Evolutionary conservation across 2,329 filamentous ascomycete genomes (phyloP), one percentile per base, ranked within the genome.

Genomic region (Paracamarosporium sp.): DNA sequence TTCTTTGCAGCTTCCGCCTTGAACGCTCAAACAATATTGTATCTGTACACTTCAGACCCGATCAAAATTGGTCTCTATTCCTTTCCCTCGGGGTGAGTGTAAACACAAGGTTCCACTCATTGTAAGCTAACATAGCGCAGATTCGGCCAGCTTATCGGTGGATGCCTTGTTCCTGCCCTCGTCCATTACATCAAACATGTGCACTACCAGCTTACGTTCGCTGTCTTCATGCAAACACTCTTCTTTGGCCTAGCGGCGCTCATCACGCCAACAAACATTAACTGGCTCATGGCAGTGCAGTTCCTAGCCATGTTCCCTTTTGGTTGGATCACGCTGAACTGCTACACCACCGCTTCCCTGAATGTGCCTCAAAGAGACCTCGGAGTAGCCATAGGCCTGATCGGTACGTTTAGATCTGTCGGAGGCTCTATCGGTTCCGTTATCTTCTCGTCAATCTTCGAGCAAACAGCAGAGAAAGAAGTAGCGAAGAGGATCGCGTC

Each of bases 251-350:
- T 65, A 44, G 65, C 70, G 12, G 68, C 68, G 13, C 61, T 64
- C 47, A 59, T 68, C 31, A 66, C 62, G 1, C 57, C 58, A 5
- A 63, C 60, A 17, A 64, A 63, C 31, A 20, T 62, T 13, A 61
- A 59, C 50, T 65, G 62, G 63, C 57, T 68, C 17, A 63, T 64
- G 55, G 62, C 62, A 2, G 47, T 60, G 11, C 65, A 68, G 38
- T 66, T 68, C 51, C 57, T 68, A 17, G 65, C 62, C 47, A 70
- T 67, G 64, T 51, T 67, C 5, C 67, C 63, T 15, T 66, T 68
- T 41, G 64, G 61, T 27, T 68, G 61, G 65, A 66, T 66, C 35
- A 68, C 65, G 15, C 51, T 63, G 33, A 57, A 57, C 40, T 64
- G 63, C 46, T 65, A 65, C 35, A 62, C 61, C 12, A 62, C 63